Base-by-base conservation (phyloP, 768 basidiomycete species). In the Glaciozyma martinii region DNA sequence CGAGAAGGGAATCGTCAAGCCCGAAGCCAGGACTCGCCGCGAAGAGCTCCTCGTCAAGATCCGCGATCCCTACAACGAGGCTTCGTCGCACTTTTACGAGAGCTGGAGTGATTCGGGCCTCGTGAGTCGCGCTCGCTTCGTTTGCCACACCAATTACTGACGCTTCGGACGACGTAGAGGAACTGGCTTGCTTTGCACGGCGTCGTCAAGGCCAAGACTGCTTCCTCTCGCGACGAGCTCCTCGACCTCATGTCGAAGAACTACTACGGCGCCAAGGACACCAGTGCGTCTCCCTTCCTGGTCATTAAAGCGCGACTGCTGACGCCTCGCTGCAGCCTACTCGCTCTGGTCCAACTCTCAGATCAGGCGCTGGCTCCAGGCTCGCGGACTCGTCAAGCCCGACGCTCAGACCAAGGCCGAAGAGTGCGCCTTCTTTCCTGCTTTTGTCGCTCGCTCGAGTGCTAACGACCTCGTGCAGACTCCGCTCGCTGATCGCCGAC, bases 91-190 rank as follows among this genome's bases (percentile, higher is more conserved):
- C 3, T 76, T 87, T 44, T 98, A 88, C 84, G 80, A 88, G 27
- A 82, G 85, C 5, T 98, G 94, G 93, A 86, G 85, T 60, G 86
- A 89, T 74, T 86, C 84, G 5, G 88, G 89, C 75, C 83, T 92
- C 58, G 87, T 88, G 66, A 57, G 85, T 75, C 30, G 58, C 6
- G 16, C 43, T 58, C 25, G 1, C 30, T n/a, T 21, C 37, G 7
- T 19, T 25, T 12, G 63, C 13, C 23, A n/a, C 23, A n/a, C 23
- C 13, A 19, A 18, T 54, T n/a, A 4, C 32, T 29, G 50, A 40
- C 66, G 12, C 21, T 44, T 42, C 16, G 13, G 2, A 13, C 1
- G 55, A 18, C 21, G 21, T 65, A 89, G 88, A 85, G 85, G 62
- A 79, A 86, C 63, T 97, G 93, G 92, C 86, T 95, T 54, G 78